Evolutionary conservation across 257 asterid species (phyloP), one percentile per base, ranked within the genome.

Genomic region (Ilex aquifolium): DNA sequence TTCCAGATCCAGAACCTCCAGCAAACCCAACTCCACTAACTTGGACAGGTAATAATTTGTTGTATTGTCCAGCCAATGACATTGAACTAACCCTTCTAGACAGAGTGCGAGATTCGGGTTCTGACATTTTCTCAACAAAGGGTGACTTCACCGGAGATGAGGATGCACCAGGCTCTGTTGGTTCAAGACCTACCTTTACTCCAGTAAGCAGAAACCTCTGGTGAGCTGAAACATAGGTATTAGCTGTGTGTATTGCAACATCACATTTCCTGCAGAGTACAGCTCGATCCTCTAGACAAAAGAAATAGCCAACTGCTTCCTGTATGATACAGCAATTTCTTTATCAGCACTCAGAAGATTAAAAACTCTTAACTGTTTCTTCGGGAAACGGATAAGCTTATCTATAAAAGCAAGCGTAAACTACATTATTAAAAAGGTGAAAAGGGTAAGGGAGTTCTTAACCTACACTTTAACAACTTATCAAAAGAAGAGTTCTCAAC

Each of bases 231-330:
- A 93, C 97, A 69, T 80, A 69, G 14, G 76, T 2, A 69, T 93
- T 93, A 8, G 65, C 80, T 0, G 90, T 77, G 80, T 93, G 99
- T 52, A 87, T 74, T 27, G 87, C 72, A 14, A 89, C 82, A 72
- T 93, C 99, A 55, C 99, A 93, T 64, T 83, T 87, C 60, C 97
- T 63, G 75, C 99, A 93, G 1, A 93, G 92, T 60, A 93, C 66
- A 70, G 99, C 95, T 52, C 99, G 85, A 67, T 93, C 99, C 78
- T 93, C 95, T 44, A 93, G 78, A 77, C 97, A 93, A 69, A 93
- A 93, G 90, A 93, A 85, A 74, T 82, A 93, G 31, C 99, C 96
- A 13, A 74, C 76, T 0, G 95, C 59, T 81, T 90, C 97, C 97
- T 93, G 94, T 72, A 77, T 36, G 42, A 36, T 36, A 4, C 8